Percentiles rank a stretch among this genome's conserved stretches.
phyloP scores from a whole-genome alignment of 805 yeast species.

The Saccharomycopsis selenospora region DNA sequence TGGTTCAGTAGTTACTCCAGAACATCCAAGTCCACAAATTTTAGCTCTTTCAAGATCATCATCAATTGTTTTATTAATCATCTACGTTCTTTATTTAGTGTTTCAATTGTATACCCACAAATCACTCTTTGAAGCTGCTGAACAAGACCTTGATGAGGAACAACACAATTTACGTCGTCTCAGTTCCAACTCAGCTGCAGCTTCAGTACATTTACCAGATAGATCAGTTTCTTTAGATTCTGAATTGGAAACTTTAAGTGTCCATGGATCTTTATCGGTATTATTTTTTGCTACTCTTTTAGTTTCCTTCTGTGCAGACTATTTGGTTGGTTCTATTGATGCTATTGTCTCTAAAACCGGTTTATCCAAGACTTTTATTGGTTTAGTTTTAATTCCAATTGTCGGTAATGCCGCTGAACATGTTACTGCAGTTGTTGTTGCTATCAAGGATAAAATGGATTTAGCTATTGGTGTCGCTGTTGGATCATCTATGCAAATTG shows the following conservation, averaged over 20 bases:
- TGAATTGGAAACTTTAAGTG: constrained; percentile 35
- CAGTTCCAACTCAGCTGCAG: neutral
- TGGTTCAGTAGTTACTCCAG: constrained; percentile 29
- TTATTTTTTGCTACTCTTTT: constrained; percentile 62
- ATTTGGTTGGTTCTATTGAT: constrained; percentile 88
- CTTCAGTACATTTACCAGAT: constrained; percentile 4
- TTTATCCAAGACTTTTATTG: constrained; percentile 89
- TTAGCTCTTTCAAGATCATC: constrained; percentile 80
- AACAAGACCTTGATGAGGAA: constrained; percentile 35
- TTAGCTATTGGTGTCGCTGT: constrained; percentile 94
- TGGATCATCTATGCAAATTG: constrained; percentile 92
- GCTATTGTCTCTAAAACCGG: constrained; percentile 78
- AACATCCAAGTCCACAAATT: constrained; percentile 43
- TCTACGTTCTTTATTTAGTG: constrained; percentile 70
- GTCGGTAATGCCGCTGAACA: constrained; percentile 99
- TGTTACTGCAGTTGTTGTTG: constrained; percentile 92
- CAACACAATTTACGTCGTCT: constrained; percentile 9
- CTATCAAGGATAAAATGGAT: constrained; percentile 95
- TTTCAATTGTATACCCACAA: constrained; percentile 90
- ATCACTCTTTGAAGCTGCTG: constrained; percentile 56
- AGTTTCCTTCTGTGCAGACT: constrained; percentile 90
- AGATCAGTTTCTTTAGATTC: constrained; percentile 9
- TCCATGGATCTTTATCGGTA: constrained; percentile 44
- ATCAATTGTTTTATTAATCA: constrained; percentile 64
- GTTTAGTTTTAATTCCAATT: constrained; percentile 87